Evolutionary conservation across 2,329 filamentous ascomycete species (phyloP), one percentile per base, ranked within the genome.

Genomic region (Trichoderma hamatum): DNA sequence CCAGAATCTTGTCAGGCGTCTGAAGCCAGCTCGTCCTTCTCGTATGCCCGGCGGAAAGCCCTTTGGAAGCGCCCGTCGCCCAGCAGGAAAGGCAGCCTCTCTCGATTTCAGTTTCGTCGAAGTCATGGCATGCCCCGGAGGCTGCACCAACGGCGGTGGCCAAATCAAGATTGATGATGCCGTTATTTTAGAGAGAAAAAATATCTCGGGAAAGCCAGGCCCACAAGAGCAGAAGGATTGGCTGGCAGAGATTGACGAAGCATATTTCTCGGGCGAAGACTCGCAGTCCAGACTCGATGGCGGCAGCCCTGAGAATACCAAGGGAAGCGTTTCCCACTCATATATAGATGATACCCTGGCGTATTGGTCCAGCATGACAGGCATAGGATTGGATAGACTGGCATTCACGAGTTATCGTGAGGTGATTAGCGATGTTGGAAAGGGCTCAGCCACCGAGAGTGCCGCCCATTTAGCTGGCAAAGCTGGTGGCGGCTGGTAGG

Each of bases 121-220:
- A 81, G 96, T 99, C 69, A 99, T 99, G 96, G 96, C 96, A 16
- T 99, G 96, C 79, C 96, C 96, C 0, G 96, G 96, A n/a, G 96
- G 96, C 3, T 99, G 96, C 82, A 99, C 96, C 67, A 99, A 99
- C 75, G 96, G 96, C 2, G 96, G 96, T 46, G 96, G 96, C 0
- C 96, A 99, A 82, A 90, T 99, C 77, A 97, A 97, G 77, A 88
- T 93, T 30, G 92, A 93, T 65, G 96, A 98, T 77, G 88, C 92
- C 7, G 82, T 88, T 14, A 80, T 90, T 11, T 75, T 84, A 52
- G 84, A 84, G 71, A 83, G 83, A 59, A 84, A 81, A 71, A 80
- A 82, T 3, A 73, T 82, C 16, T 77, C 79, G 2, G 78, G 80
- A 36, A 91, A 91, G 74, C 86, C 89, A 34, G 90, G 91, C 0